Evolutionary conservation across 805 yeast genomes (phyloP).

Genomic region (Lipomyces kockii): DNA sequence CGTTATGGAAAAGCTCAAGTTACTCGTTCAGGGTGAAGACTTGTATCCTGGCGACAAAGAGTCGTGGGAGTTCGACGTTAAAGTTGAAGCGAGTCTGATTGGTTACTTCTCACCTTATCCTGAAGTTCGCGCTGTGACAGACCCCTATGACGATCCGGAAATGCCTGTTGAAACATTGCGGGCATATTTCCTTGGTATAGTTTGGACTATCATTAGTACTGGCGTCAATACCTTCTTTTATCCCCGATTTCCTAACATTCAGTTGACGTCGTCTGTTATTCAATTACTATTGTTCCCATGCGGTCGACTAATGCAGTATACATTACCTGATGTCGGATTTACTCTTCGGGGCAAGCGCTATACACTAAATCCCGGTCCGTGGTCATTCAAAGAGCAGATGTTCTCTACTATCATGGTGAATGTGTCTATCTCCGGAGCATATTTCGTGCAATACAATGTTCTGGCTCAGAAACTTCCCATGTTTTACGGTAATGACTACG

Average conservation of each 20-base stretch:
- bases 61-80: constrained; percentile 43
- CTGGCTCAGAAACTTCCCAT: constrained; percentile 57
- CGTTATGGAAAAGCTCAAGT: constrained; percentile 45
- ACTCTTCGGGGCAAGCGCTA: constrained; percentile 45
- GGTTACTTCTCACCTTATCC: constrained; percentile 59
- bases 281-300: constrained; percentile 68
- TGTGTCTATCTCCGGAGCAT: constrained; percentile 53
- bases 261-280: constrained; percentile 63
- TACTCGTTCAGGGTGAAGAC: constrained; percentile 13
- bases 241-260: constrained; percentile 59
- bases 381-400: constrained; percentile 66
- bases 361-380: constrained; percentile 63
- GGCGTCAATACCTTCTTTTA: constrained; percentile 65
- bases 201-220: constrained; percentile 61
- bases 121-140: constrained; percentile 62
- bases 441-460: constrained; percentile 54
- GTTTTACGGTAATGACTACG: constrained; percentile 46
- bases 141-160: constrained; percentile 55
- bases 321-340: constrained; percentile 33
- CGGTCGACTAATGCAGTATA: constrained; percentile 49
- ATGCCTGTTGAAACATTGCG: constrained; percentile 57
- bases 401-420: constrained; percentile 54
- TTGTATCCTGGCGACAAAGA: constrained; percentile 1
- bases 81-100: constrained; percentile 52
- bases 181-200: constrained; percentile 56